Evolutionary conservation across 2,329 filamentous ascomycete species (phyloP).

Genomic region (Hirsutella minnesotensis): DNA sequence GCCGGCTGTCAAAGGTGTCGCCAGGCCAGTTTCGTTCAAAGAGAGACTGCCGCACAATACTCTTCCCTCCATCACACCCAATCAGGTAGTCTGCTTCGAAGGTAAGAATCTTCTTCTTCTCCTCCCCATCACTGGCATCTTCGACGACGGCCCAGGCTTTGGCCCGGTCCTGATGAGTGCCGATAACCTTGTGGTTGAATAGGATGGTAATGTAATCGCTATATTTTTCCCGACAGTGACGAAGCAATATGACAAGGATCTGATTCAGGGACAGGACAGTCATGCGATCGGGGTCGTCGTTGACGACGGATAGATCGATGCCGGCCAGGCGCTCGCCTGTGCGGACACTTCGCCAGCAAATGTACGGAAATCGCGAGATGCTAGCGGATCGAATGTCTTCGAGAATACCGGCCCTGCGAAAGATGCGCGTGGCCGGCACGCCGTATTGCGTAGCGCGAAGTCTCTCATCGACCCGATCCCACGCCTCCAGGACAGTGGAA

Average conservation of each 20-base stretch:
- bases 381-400: conserved; percentile 12
- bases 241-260: conserved; percentile 27
- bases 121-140: conserved; percentile 10
- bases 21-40: conserved; percentile 27
- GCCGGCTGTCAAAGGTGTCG: conserved; percentile 35
- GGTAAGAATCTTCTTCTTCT: conserved; percentile 5
- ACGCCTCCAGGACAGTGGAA: conserved; percentile 15
- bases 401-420: conserved; percentile 12
- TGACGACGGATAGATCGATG: conserved; percentile 12
- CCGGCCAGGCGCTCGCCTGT: conserved; percentile 9
- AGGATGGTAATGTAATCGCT: conserved; percentile 20
- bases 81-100: conserved; percentile 29
- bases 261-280: conserved; percentile 30
- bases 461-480: conserved; percentile 13
- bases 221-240: conserved; percentile 18
- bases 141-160: conserved; percentile 19
- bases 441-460: conserved; percentile 19
- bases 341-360: conserved; percentile 12
- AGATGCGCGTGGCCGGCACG: conserved; percentile 6
- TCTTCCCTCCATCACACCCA: conserved; percentile 32
- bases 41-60: conserved; percentile 29
- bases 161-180: conserved; percentile 20
- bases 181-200: conserved; percentile 26
- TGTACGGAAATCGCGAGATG: conserved; percentile 9
- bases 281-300: conserved; percentile 15